phyloP scores from a whole-genome alignment of 2,329 filamentous ascomycete species.

The Exophiala sp. region DNA sequence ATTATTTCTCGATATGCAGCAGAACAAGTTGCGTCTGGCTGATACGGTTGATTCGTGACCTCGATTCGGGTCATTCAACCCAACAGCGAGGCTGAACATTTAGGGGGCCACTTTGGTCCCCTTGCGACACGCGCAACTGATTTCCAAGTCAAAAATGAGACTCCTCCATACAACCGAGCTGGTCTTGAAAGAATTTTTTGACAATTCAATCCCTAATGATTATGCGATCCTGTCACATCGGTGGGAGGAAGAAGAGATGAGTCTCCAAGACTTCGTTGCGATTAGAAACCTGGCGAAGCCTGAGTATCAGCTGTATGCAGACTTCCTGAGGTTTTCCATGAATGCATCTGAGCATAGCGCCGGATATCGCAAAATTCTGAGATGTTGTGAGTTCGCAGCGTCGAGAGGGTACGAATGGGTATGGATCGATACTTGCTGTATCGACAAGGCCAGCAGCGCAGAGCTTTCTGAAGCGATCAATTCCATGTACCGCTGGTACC shows the following conservation, averaged over 20 bases:
- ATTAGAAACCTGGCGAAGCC: not conserved
- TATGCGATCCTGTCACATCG: slow-evolving; percentile 24
- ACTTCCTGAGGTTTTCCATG: too few species aligned
- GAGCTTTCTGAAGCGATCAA: slow-evolving; percentile 28
- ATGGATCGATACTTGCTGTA: slow-evolving; percentile 30
- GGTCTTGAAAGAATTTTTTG: too few species aligned
- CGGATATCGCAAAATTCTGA: not conserved
- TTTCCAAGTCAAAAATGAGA: too few species aligned
- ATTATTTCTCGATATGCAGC: too few species aligned
- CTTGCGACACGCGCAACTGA: too few species aligned
- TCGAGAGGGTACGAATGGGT: slow-evolving; percentile 12
- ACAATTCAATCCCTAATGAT: too few species aligned
- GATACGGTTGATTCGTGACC: too few species aligned
- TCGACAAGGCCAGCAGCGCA: slow-evolving; percentile 26
- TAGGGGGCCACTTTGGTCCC: too few species aligned
- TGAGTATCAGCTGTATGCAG: not conserved
- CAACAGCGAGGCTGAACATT: too few species aligned
- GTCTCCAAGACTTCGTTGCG: slow-evolving; percentile 6
- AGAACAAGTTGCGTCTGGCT: too few species aligned
- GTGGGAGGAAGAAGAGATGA: slow-evolving; percentile 20
- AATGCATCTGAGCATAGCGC: too few species aligned
- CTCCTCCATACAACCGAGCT: not conserved
- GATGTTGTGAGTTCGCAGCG: not conserved
- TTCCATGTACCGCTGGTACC: slow-evolving; percentile 30
- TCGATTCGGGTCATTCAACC: too few species aligned